Base-by-base conservation (phyloP, 768 basidiomycete species). In the Mycena rosella region DNA sequence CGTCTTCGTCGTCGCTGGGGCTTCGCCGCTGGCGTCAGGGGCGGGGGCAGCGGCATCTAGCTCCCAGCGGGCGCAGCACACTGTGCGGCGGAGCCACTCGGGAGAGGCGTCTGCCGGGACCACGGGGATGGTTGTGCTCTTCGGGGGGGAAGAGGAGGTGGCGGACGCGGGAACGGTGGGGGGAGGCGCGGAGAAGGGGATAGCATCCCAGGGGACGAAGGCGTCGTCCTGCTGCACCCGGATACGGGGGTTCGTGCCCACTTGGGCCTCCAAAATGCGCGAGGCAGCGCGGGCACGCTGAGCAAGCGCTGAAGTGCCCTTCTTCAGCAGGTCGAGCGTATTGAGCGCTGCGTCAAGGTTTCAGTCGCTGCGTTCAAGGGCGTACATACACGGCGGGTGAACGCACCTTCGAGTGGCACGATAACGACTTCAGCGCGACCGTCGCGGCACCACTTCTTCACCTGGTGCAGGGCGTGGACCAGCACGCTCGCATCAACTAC, bases 251-350 rank as follows among this genome's bases (percentile, higher is more conserved):
- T 95, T 95, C 26, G 88, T 85, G 34, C 94, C 94, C 42, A 96
- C 93, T 78, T 94, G 91, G 0, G 91, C 89, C 77, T 98, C 96
- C 47, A 98, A 86, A 58, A 95, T 90, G 26, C 96, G 91, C 14
- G 96, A 95, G 15, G 96, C 96, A 0, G 91, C 85, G 24, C 96
- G 92, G 2, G 96, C 96, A 29, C 91, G 89, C 74, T 93, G 88
- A 0, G 96, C 94, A 14, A 95, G 85, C 0, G 87, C 80, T 29
- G 85, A 92, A 0, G 90, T 89, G 1, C 96, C 96, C 76, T 97
- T 98, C 86, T 98, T 98, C 74, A 97, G 87, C 2, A 96, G 81
- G 75, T 98, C 96, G 3, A 98, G 86, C 0, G 96, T 96, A 74
- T 96, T 96, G 29, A 98, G 85, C 11, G 92, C 96, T 97, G 76